Base-by-base conservation (phyloP, 768 basidiomycete species). In the Lepiota brunneoincarnata region DNA sequence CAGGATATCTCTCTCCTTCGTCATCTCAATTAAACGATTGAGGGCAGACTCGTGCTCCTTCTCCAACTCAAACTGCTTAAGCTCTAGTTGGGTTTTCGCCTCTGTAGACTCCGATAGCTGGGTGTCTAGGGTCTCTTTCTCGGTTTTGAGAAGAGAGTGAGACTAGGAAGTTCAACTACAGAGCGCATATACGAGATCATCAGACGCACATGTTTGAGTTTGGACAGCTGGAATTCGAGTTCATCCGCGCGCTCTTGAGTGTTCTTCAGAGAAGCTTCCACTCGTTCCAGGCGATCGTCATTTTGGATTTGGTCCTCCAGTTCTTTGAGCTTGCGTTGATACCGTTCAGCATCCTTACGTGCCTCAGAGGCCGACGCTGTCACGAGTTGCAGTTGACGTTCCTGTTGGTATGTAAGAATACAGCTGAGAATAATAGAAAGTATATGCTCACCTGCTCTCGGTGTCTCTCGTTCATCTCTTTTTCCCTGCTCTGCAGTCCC, bases 161-260 rank as follows among this genome's bases (percentile, higher is more conserved):
- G 74, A 69, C 91, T 92, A 35, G 31, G 21, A 6, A 41, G 18
- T 35, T 4, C 31, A 15, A 39, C 56, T 23, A 43, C 7, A 50
- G 41, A 31, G 58, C 41, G 56, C 45, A n/a, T 46, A 20, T 18
- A 24, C 44, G 9, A 37, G n/a, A 24, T 20, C n/a, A 35, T 24
- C 17, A 15, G 36, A 50, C 23, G 36, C 73, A 84, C 91, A 81
- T 92, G 91, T 62, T 84, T 89, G 37, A 87, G 71, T 64, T 87
- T 90, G 11, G 86, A 83, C 17, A 93, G 72, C 63, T 89, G 89
- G 61, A 91, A 88, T 61, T 92, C 91, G 7, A 93, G 77, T 63
- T 91, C 89, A 55, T 89, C 90, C 4, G 87, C 87, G 51, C 86
- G 86, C 61, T 93, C 83, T 61, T 91, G 89, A 21, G 86, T 86